A percentile compares a stretch with the other conserved stretches of the same genome.
Conservation (phyloP, 2,329 filamentous ascomycete species). For the Ophiocordyceps camponoti-rufipedis region DNA sequence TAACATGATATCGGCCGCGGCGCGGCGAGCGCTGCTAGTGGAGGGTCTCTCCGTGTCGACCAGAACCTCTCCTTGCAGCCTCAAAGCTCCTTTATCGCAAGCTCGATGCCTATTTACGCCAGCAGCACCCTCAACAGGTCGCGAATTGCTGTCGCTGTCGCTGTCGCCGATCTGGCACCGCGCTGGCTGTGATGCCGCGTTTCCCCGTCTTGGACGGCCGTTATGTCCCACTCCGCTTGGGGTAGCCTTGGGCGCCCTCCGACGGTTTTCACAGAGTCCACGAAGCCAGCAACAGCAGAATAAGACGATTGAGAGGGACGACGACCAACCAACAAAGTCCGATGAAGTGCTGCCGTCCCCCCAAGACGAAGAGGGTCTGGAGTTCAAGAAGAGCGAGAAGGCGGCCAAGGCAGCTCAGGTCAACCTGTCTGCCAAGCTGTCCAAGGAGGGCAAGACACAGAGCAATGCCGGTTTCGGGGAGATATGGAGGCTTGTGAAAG, state of each 20-base stretch:
- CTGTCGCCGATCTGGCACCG: slow-evolving; percentile 1
- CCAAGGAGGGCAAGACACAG: slow-evolving; percentile 53
- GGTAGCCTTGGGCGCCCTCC: slow-evolving; percentile 5
- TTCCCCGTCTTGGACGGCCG: neutral
- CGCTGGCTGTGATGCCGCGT: neutral
- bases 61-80: neutral
- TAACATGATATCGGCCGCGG: slow-evolving; percentile 30
- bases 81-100: neutral
- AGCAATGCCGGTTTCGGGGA: slow-evolving; percentile 49
- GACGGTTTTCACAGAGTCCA: slow-evolving; percentile 12
- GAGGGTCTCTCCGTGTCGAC: neutral
- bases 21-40: slow-evolving; percentile 28
- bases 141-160: neutral
- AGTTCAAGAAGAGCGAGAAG: slow-evolving; percentile 56
- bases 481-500: slow-evolving; percentile 73
- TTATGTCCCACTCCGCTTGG: neutral
- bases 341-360: slow-evolving; percentile 5
- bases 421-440: slow-evolving; percentile 73
- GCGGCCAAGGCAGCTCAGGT: slow-evolving; percentile 75
- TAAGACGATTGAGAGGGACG: slow-evolving; percentile 12
- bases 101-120: neutral
- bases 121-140: neutral
- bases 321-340: slow-evolving; percentile 20
- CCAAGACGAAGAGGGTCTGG: slow-evolving; percentile 13
- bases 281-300: slow-evolving; percentile 6